phyloP scores from a whole-genome alignment of 2,329 filamentous ascomycete genomes.

The Tolypocladium endophyticum region DNA sequence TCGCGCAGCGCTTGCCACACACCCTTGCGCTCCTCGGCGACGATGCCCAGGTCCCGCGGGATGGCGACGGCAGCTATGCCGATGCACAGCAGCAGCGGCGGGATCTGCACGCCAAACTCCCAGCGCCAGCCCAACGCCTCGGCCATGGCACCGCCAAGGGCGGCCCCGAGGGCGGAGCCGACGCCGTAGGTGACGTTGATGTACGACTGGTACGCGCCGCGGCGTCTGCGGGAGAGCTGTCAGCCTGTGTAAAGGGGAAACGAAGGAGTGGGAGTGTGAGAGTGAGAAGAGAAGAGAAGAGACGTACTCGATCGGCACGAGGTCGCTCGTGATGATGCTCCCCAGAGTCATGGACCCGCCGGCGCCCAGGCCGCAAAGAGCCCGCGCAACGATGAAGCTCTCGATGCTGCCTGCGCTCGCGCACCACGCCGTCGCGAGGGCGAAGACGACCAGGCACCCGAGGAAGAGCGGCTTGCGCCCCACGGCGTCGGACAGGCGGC shows the following conservation, averaged over 20 bases:
- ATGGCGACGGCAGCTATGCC: slow-evolving; percentile 34
- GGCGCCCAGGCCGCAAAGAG: slow-evolving; percentile 62
- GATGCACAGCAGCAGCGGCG: slow-evolving; percentile 36
- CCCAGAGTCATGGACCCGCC: slow-evolving; percentile 61
- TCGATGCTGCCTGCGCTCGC: slow-evolving; percentile 55
- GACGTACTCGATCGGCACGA: slow-evolving; percentile 60
- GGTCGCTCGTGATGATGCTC: slow-evolving; percentile 60
- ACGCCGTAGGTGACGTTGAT: slow-evolving; percentile 55
- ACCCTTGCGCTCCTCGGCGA: slow-evolving; percentile 30
- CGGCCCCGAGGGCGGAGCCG: slow-evolving; percentile 51
- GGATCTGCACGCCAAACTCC: slow-evolving; percentile 56
- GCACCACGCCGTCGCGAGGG: slow-evolving; percentile 58
- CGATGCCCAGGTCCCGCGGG: slow-evolving; percentile 41
- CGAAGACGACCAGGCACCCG: slow-evolving; percentile 50
- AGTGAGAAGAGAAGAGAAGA: not conserved
- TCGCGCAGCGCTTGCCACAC: slow-evolving; percentile 37
- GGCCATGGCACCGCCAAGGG: slow-evolving; percentile 58
- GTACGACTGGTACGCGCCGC: slow-evolving; percentile 64
- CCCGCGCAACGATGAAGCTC: slow-evolving; percentile 61
- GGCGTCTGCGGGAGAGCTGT: slow-evolving; percentile 18
- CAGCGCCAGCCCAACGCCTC: slow-evolving; percentile 64
- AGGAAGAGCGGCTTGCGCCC: slow-evolving; percentile 60
- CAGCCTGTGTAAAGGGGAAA: not conserved
- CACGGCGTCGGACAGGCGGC: slow-evolving; percentile 62
- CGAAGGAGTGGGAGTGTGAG: not conserved